Percentiles rank a stretch among this genome's conserved stretches.
Evolutionary conservation across 2,329 filamentous ascomycete genomes (phyloP).

Genomic region (Diaporthe amygdali): DNA sequence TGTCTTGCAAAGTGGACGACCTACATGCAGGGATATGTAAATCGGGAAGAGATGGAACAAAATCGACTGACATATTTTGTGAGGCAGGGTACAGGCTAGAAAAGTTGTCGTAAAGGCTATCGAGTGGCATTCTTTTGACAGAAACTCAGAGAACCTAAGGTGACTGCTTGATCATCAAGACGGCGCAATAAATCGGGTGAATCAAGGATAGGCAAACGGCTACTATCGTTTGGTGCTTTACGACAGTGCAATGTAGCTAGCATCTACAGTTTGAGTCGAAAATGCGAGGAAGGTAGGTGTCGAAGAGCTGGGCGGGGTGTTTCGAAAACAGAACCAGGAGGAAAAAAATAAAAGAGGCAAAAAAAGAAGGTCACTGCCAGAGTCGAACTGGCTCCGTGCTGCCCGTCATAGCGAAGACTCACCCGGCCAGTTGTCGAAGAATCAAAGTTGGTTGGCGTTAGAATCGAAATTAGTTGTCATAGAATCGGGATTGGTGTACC

Average conservation of each 20-base stretch:
- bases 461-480: neutral
- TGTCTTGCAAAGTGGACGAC: too few species aligned
- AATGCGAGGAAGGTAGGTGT: neutral
- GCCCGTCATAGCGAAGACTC: neutral
- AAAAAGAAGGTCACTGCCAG: neutral
- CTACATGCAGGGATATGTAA: too few species aligned
- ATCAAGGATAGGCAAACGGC: too few species aligned
- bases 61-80: conserved; percentile 2
- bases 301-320: neutral
- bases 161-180: too few species aligned
- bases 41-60: neutral
- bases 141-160: too few species aligned
- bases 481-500: neutral
- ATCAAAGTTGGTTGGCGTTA: neutral
- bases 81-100: too few species aligned
- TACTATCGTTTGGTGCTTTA: too few species aligned
- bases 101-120: too few species aligned
- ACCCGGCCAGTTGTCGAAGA: neutral
- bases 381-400: neutral
- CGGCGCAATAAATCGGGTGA: too few species aligned
- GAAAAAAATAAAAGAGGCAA: neutral
- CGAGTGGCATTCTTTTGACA: too few species aligned
- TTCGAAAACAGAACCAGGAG: neutral
- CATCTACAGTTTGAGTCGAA: too few species aligned
- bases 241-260: too few species aligned